Evolutionary conservation across 768 basidiomycete genomes (phyloP).

Genomic region (Pisolithus albus): DNA sequence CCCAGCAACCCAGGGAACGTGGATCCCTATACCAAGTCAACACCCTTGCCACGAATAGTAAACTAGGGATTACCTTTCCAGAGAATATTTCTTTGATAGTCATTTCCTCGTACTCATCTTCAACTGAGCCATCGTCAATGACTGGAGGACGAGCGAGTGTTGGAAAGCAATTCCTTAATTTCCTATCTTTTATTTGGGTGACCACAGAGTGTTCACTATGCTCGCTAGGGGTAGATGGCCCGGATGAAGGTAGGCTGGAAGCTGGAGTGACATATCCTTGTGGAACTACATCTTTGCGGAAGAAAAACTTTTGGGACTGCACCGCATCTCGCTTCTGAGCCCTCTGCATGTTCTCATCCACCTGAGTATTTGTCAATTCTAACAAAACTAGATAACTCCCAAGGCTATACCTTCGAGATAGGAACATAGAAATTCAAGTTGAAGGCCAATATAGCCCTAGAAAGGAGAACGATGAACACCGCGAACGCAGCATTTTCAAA

Average conservation of each 20-base stretch:
- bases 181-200: constrained; percentile 50
- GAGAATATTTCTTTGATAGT: constrained; percentile 88
- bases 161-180: constrained; percentile 67
- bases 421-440: constrained; percentile 94
- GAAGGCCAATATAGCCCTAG: constrained; percentile 87
- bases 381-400: background rate
- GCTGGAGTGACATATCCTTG: constrained; percentile 32
- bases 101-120: constrained; percentile 90
- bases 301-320: constrained; percentile 71
- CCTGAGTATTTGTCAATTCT: constrained; percentile 40
- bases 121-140: constrained; percentile 47
- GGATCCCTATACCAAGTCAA: constrained; percentile 38
- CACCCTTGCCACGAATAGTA: background rate
- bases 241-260: constrained; percentile 41
- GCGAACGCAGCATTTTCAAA: constrained; percentile 98
- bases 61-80: constrained; percentile 56
- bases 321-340: constrained; percentile 84
- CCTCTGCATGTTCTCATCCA: constrained; percentile 92
- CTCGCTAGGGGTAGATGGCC: constrained; percentile 30
- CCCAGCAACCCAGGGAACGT: constrained; percentile 76
- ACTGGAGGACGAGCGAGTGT: constrained; percentile 41
- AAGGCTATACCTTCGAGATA: constrained; percentile 62
- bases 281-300: constrained; percentile 81
- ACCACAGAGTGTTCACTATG: constrained; percentile 25
- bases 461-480: constrained; percentile 89